These are phyloP conservation scores for Tanozyma kutaoensis DNA, from an alignment of 805 yeast species.

Conservation along the genomic window DNA sequence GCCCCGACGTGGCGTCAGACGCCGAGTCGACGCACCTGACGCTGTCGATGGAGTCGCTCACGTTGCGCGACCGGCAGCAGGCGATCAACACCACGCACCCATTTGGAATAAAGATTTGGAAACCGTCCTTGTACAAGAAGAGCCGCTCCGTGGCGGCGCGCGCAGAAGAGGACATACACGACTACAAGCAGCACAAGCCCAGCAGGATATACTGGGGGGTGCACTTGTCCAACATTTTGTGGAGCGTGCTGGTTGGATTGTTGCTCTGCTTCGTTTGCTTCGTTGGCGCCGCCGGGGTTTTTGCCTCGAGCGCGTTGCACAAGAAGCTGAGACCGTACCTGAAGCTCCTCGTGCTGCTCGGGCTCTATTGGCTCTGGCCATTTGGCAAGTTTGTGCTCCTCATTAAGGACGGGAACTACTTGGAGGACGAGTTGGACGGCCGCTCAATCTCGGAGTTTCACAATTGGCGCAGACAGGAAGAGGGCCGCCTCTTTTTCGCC, in stretches of 20 bases:
- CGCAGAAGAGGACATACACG: constrained; percentile 91
- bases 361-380: constrained; percentile 66
- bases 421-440: constrained; percentile 87
- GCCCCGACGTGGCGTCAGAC: too few relatives aligned
- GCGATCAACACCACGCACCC: constrained; percentile 97
- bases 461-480: constrained; percentile 73
- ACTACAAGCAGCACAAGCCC: constrained; percentile 34
- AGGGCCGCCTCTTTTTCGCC: constrained; percentile 70
- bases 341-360: constrained; percentile 43
- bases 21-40: too few relatives aligned
- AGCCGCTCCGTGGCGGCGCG: constrained; percentile 80
- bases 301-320: constrained; percentile 28
- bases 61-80: constrained; percentile 83
- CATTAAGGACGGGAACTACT: constrained; percentile 64
- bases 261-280: constrained; percentile 41
- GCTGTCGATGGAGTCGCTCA: constrained; percentile 63
- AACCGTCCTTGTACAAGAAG: constrained; percentile 92
- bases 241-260: constrained; percentile 68
- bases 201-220: constrained; percentile 49
- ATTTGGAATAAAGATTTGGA: constrained; percentile 97
- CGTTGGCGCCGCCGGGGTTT: constrained; percentile 32
- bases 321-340: constrained; percentile 50
- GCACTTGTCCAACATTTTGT: constrained; percentile 50
- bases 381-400: constrained; percentile 84
- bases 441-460: constrained; percentile 73